Evolutionary conservation across 805 yeast genomes (phyloP).

Genomic region (Starmerella scarabaei): DNA sequence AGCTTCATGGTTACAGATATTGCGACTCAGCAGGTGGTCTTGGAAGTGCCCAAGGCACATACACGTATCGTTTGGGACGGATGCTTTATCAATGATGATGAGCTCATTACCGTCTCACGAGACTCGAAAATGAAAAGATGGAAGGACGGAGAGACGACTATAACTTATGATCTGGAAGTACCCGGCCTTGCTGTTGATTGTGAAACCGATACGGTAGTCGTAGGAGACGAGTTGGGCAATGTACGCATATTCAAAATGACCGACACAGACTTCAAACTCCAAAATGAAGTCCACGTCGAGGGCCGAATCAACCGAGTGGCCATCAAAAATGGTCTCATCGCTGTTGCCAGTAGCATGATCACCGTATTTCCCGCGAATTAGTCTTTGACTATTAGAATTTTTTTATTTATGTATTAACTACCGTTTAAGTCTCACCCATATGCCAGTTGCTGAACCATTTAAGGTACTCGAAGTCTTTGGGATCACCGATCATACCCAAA

Average conservation of each 20-base stretch:
- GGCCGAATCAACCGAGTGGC: conserved; percentile 18
- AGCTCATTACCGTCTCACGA: conserved; percentile 76
- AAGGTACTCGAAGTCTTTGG: conserved; percentile 37
- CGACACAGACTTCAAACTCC: background rate
- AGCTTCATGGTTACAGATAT: conserved; percentile 60
- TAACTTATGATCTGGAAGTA: conserved; percentile 5
- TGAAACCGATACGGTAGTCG: conserved; percentile 2
- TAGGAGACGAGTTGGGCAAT: conserved; percentile 21
- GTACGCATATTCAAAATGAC: conserved; percentile 5
- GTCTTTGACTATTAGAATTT: too few species aligned
- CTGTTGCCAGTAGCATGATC: conserved; percentile 8
- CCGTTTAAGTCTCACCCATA: conserved; percentile 12
- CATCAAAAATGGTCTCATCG: background rate
- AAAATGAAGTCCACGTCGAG: conserved; percentile 3
- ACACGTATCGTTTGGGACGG: conserved; percentile 91
- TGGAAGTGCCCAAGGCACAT: conserved; percentile 60
- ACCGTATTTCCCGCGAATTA: too few species aligned
- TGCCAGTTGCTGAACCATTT: conserved; percentile 32
- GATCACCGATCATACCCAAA: conserved; percentile 64
- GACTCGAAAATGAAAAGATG: conserved; percentile 55
- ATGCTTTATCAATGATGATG: conserved; percentile 45
- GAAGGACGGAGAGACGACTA: conserved; percentile 20
- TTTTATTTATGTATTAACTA: background rate
- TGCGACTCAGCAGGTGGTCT: conserved; percentile 22
- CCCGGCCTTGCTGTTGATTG: conserved; percentile 20